Evolutionary conservation across 208 protist species (phyloP), one percentile per base, ranked within the genome.

Genomic region (Trichomonas tenax): DNA sequence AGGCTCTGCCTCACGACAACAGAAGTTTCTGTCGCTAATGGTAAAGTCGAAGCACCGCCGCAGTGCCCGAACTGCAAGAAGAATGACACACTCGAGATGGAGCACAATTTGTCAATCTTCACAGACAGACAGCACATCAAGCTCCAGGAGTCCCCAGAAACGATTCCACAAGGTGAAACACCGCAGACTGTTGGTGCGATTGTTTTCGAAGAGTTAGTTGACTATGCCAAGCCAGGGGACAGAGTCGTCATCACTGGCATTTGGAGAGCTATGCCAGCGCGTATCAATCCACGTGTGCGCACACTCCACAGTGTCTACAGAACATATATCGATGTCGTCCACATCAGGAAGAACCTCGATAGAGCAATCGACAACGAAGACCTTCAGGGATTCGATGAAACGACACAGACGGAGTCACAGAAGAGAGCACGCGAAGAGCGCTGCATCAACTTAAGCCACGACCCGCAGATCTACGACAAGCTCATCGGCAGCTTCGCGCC

Each of bases 161-260:
- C 98, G 95, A 99, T 99, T n/a, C 98, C 99, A 31, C 98, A 99
- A 84, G 99, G 99, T 63, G 99, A 99, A 96, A 99, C 99, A 38
- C 99, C 99, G 23, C 98, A 99, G 88, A 99, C 99, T 0, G 98
- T 99, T 10, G 98, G 97, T 17, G 95, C 99, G 4, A 98, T 99
- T 15, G 98, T 98, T 10, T 99, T 99, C 97, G 98, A 99, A 49
- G 97, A 97, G 44, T 97, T 99, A 63, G 98, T 99, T n/a, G 99
- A 99, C 96, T 96, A 97, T 17, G 97, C 98, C 10, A 98, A 98
- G 89, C 99, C 99, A 0, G 99, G 99, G 81, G 99, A 99, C 96
- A 98, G 99, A 89, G 97, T 99, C 0, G 97, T 99, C 23, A 98
- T 99, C 26, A 99, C 99, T 0, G 99, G 99, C 49, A 98, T 99